These are phyloP conservation scores for Hericium rajendrae DNA, from an alignment of 768 basidiomycete genomes.

Conservation along the genomic window DNA sequence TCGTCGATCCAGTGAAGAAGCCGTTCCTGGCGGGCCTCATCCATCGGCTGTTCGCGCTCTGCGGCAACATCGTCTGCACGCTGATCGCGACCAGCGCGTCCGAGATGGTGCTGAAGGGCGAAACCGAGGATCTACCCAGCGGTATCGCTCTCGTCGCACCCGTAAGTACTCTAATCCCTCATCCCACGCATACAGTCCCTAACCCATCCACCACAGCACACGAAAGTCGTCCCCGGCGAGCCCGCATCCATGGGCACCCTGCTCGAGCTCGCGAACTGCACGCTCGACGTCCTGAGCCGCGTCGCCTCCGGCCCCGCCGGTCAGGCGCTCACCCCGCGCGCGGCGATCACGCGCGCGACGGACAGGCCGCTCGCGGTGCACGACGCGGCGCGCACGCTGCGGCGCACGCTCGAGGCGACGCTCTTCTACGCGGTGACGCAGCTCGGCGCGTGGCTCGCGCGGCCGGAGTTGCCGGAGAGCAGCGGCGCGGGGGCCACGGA, in stretches of 20 bases:
- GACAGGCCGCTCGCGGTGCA: conserved; percentile 43
- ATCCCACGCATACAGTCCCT: not conserved
- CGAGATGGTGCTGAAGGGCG: conserved; percentile 53
- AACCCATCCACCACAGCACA: conserved; percentile 42
- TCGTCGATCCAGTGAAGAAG: conserved; percentile 54
- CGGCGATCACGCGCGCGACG: conserved; percentile 17
- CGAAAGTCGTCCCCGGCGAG: conserved; percentile 75
- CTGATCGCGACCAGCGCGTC: conserved; percentile 63
- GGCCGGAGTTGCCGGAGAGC: conserved; percentile 41
- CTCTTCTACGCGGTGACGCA: conserved; percentile 68
- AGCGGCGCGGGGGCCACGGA: conserved; percentile 15
- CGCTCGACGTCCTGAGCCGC: conserved; percentile 62
- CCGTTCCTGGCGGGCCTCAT: conserved; percentile 67
- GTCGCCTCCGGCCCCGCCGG: conserved; percentile 53
- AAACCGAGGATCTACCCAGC: conserved; percentile 64
- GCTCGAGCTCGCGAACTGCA: conserved; percentile 74
- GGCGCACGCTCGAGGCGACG: conserved; percentile 57
- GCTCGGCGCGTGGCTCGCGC: conserved; percentile 68
- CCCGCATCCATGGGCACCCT: conserved; percentile 80
- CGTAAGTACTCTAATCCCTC: conserved; percentile 32
- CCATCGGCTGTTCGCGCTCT: conserved; percentile 61
- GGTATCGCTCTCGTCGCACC: conserved; percentile 63
- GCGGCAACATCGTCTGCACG: conserved; percentile 59
- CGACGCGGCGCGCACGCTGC: conserved; percentile 45
- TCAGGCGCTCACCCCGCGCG: conserved; percentile 38